Evolutionary conservation across 2,329 filamentous ascomycete genomes (phyloP).

Genomic region (Colletotrichum sp.): DNA sequence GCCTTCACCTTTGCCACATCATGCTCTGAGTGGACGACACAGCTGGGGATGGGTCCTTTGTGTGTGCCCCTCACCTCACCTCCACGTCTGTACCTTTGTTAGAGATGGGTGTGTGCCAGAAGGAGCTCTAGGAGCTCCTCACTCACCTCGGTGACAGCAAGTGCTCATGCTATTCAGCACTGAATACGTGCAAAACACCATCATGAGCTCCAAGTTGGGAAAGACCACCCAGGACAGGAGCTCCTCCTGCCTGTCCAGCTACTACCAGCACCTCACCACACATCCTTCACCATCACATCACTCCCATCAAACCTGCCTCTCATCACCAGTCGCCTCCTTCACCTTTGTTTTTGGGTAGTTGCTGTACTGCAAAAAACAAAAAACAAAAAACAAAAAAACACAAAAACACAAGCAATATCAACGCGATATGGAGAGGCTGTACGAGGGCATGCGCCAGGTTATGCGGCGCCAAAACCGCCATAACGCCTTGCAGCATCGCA

Average conservation of each 20-base stretch:
- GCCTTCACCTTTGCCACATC: neutral
- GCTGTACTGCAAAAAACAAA: neutral
- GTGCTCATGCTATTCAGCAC: neutral
- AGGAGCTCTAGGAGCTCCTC: neutral
- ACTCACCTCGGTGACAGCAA: neutral
- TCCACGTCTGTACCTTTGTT: neutral
- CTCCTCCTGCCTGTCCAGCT: neutral
- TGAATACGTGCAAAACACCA: neutral
- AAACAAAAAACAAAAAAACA: neutral
- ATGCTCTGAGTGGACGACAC: neutral
- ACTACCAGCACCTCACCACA: neutral
- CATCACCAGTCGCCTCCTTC: neutral
- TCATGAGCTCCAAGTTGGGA: neutral
- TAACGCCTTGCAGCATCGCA: neutral
- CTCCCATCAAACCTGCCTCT: neutral
- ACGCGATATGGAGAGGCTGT: neutral
- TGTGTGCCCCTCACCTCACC: conserved; percentile 1
- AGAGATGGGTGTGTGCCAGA: neutral
- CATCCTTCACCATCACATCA: neutral
- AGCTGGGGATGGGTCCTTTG: neutral
- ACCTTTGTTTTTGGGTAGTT: neutral
- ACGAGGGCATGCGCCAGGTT: conserved; percentile 8
- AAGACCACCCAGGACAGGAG: neutral
- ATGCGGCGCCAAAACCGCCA: conserved; percentile 6
- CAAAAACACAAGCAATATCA: neutral